Conservation (phyloP, 768 basidiomycete genomes). For the Hydnum rufescens region DNA sequence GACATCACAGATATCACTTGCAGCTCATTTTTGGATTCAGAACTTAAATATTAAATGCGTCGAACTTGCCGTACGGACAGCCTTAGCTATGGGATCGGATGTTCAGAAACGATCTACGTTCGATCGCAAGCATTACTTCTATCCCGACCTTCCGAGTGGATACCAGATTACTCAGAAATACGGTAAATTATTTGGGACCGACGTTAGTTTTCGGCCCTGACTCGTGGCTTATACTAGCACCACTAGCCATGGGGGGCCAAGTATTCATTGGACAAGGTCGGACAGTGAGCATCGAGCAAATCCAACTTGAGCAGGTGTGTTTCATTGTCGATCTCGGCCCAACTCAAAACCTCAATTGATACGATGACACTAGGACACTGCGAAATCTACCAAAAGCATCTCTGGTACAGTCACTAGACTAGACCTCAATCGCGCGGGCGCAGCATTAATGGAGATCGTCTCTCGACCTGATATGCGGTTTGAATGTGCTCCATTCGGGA, state of each 20-base stretch:
- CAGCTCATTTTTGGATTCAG: not conserved
- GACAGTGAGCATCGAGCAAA: conserved; percentile 70
- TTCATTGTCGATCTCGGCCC: not conserved
- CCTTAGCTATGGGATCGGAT: conserved; percentile 48
- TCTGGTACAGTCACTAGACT: conserved; percentile 32
- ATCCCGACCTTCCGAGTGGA: conserved; percentile 80
- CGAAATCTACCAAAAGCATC: conserved; percentile 43
- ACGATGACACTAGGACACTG: conserved; percentile 48
- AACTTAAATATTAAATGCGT: conserved; percentile 46
- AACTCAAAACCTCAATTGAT: conserved; percentile 3
- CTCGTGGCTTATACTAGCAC: conserved; percentile 29
- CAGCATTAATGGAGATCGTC: conserved; percentile 86
- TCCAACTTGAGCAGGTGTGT: conserved; percentile 84
- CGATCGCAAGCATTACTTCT: conserved; percentile 97
- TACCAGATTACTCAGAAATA: conserved; percentile 98
- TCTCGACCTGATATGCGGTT: conserved; percentile 78
- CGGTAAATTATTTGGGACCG: too few species aligned
- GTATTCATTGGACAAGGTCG: conserved; percentile 27
- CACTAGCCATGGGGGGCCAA: conserved; percentile 50
- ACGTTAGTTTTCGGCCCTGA: not conserved
- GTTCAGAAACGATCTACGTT: conserved; percentile 62
- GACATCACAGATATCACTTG: not conserved
- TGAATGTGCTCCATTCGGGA: conserved; percentile 3
- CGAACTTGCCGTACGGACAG: conserved; percentile 59
- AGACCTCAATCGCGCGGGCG: conserved; percentile 82